Evolutionary conservation across 148 eudicot species (phyloP).

Genomic region (Simmondsia chinensis): DNA sequence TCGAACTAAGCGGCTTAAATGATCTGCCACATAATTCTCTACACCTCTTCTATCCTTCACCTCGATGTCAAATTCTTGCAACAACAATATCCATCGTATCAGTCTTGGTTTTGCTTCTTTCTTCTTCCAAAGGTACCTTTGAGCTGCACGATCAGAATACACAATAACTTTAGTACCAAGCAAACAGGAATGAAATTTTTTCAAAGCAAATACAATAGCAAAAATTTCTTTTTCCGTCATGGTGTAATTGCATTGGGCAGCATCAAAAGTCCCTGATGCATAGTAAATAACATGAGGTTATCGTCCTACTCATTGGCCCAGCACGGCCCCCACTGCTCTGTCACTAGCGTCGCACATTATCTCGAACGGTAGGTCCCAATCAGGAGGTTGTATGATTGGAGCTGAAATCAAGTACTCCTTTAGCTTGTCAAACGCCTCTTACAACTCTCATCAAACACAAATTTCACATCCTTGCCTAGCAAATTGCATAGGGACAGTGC

Average conservation of each 20-base stretch:
- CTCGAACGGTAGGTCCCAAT: neutral
- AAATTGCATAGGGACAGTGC: neutral
- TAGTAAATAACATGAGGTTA: neutral
- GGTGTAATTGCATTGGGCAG: neutral
- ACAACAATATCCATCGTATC: neutral
- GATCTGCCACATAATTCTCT: neutral
- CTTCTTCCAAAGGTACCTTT: neutral
- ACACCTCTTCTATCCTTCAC: neutral
- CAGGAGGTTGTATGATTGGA: neutral
- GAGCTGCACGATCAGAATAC: neutral
- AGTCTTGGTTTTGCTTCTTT: neutral
- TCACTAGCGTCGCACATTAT: slow-evolving; percentile 1
- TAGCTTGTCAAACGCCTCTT: neutral
- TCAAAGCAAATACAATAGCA: neutral
- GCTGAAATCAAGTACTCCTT: neutral
- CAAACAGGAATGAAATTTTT: neutral
- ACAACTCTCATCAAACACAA: neutral
- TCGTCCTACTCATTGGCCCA: neutral
- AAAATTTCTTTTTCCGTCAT: neutral
- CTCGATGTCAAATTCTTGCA: neutral
- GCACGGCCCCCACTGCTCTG: neutral
- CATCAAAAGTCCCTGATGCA: neutral
- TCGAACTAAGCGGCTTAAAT: neutral
- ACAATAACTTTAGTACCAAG: neutral
- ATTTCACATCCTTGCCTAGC: neutral